phyloP scores from a whole-genome alignment of 139 green algal genomes.

The Astrephomene gubernaculifera region DNA sequence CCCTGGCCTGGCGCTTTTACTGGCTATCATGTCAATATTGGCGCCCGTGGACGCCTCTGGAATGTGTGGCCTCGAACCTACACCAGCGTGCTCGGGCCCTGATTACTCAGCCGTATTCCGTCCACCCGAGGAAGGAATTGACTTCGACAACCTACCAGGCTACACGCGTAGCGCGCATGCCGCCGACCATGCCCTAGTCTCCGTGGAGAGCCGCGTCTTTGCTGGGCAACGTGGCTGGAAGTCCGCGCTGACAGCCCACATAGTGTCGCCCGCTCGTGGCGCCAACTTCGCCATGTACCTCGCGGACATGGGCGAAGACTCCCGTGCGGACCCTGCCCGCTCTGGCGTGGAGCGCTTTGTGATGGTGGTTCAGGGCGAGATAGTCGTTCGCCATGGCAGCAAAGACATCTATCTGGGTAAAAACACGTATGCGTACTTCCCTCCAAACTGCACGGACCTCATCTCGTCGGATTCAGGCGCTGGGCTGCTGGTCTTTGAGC shows the following conservation, averaged over 20 bases:
- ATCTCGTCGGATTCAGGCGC: constrained; percentile 49
- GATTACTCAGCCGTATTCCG: constrained; percentile 43
- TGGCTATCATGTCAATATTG: no score
- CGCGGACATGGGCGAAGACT: constrained; percentile 68
- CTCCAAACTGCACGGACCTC: constrained; percentile 51
- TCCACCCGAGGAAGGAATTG: background rate
- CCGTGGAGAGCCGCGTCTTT: constrained; percentile 88
- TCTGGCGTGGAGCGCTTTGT: constrained; percentile 67
- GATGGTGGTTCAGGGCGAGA: constrained; percentile 82
- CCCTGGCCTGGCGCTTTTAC: no score
- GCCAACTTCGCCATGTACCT: constrained; percentile 94
- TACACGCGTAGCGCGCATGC: constrained; percentile 89
- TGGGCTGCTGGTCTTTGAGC: constrained; percentile 83
- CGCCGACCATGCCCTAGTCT: constrained; percentile 92
- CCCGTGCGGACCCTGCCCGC: constrained; percentile 5
- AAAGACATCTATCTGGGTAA: constrained; percentile 52
- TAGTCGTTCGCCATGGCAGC: constrained; percentile 52
- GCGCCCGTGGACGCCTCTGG: no score
- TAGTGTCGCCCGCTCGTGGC: constrained; percentile 83
- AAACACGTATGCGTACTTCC: constrained; percentile 87
- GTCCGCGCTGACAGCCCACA: constrained; percentile 76
- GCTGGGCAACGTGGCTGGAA: constrained; percentile 64
- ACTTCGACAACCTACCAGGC: constrained; percentile 82
- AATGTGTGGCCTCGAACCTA: constrained; percentile 27
- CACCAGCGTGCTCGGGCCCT: background rate